Conservation (phyloP, 306 rosid species). For the Canavalia gladiata region DNA sequence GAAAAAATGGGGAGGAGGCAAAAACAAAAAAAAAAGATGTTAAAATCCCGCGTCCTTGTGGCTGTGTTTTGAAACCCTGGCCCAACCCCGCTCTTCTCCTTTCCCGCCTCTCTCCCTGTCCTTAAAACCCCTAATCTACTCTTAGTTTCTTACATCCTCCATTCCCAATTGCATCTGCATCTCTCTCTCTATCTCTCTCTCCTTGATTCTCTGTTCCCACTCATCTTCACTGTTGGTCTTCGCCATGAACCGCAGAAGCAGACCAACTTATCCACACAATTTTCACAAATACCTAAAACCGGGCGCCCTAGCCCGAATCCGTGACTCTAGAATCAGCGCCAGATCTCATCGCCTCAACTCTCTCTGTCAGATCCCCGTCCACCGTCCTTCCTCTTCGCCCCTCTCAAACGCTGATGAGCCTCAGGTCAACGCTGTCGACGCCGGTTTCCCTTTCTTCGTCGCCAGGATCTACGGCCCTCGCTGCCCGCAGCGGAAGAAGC, state of each 20-base stretch:
- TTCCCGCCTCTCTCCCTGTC: constrained; percentile 57
- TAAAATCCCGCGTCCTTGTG: constrained; percentile 49
- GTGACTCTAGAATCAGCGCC: constrained; percentile 84
- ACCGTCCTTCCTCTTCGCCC: constrained; percentile 31
- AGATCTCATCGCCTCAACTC: constrained; percentile 60
- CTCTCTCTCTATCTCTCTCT: constrained; percentile 2
- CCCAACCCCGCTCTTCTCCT: constrained; percentile 43
- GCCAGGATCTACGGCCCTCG: constrained; percentile 66
- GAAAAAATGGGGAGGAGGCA: neutral
- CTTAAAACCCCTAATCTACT: constrained; percentile 42
- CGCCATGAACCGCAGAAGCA: constrained; percentile 66
- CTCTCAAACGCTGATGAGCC: constrained; percentile 38
- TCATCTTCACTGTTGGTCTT: neutral
- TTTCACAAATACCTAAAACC: constrained; percentile 87
- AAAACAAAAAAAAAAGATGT: neutral
- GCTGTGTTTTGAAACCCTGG: constrained; percentile 58
- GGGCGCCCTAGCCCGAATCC: constrained; percentile 86
- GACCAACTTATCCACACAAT: constrained; percentile 52
- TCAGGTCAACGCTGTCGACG: constrained; percentile 18
- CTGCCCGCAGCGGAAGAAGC: constrained; percentile 79
- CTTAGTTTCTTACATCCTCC: neutral
- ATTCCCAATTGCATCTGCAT: neutral
- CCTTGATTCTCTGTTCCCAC: neutral
- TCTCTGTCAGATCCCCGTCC: constrained; percentile 53
- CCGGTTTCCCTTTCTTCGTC: constrained; percentile 63